Evolutionary conservation across 75 land plant genomes (phyloP).

Genomic region (Pinus tabuliformis): DNA sequence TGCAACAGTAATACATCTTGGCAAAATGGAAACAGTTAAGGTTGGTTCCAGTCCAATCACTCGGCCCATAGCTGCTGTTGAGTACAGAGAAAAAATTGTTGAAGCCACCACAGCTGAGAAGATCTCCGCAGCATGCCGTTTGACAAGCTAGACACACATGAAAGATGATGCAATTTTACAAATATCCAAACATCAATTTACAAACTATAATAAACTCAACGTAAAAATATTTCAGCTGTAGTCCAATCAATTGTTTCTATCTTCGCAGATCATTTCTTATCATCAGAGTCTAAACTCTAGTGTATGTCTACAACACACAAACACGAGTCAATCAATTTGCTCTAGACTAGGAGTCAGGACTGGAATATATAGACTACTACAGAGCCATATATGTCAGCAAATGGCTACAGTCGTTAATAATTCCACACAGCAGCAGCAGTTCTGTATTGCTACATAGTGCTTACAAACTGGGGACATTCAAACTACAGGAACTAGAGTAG

Average conservation of each 20-base stretch:
- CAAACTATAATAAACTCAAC: neutral
- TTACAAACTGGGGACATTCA: neutral
- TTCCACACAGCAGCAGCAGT: neutral
- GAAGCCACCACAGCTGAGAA: constrained; percentile 80
- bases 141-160: constrained; percentile 64
- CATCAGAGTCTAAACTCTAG: neutral
- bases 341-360: neutral
- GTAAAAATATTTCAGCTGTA: neutral
- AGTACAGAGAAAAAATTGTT: constrained; percentile 85
- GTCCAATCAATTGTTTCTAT: neutral
- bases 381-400: neutral
- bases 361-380: neutral
- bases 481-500: neutral
- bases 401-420: neutral
- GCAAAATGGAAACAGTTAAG: constrained; percentile 80
- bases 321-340: neutral
- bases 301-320: neutral
- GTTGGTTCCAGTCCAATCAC: constrained; percentile 66
- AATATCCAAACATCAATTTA: neutral
- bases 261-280: neutral
- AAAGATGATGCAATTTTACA: neutral
- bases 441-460: neutral
- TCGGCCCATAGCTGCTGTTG: constrained; percentile 85
- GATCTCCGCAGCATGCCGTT: constrained; percentile 95
- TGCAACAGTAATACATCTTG: constrained; percentile 96